These are phyloP conservation scores for Hyaloscypha variabilis DNA, from an alignment of 495 filamentous ascomycete genomes.

Conservation along the genomic window DNA sequence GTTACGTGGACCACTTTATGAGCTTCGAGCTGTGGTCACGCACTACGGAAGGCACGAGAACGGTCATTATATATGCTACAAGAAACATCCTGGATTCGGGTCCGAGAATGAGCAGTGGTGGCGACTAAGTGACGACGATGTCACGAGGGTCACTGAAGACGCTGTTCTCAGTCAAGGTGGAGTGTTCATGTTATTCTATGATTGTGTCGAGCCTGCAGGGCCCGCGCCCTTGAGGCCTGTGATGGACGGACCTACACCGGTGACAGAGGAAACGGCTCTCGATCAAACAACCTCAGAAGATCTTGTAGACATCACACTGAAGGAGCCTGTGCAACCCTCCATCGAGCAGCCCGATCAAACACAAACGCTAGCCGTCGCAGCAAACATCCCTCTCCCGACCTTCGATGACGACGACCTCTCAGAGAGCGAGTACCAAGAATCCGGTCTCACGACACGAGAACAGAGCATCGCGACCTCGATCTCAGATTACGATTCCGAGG, in stretches of 20 bases:
- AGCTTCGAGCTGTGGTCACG: constrained; percentile 81
- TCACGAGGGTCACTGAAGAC: constrained; percentile 70
- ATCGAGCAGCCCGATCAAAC: not conserved
- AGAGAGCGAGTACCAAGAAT: constrained; percentile 17
- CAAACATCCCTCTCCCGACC: constrained; percentile 28
- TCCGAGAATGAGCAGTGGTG: constrained; percentile 64
- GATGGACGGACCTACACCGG: not conserved
- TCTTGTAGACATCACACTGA: not conserved
- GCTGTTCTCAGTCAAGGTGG: constrained; percentile 77
- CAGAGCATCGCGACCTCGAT: constrained; percentile 26
- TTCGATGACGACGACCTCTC: constrained; percentile 26
- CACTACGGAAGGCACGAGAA: constrained; percentile 92
- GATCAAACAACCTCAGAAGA: not conserved
- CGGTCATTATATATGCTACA: constrained; percentile 93
- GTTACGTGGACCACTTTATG: constrained; percentile 63
- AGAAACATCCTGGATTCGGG: constrained; percentile 56
- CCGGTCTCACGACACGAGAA: constrained; percentile 14
- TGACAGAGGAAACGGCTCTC: not conserved
- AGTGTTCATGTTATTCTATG: constrained; percentile 98
- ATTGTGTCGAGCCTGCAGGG: constrained; percentile 50
- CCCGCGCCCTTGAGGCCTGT: not conserved
- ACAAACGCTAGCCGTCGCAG: constrained; percentile 16
- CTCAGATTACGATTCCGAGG: constrained; percentile 28
- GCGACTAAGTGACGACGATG: constrained; percentile 83
- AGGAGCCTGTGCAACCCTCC: not conserved